Evolutionary conservation across 768 basidiomycete genomes (phyloP).

Genomic region (Tricholoma sp.): DNA sequence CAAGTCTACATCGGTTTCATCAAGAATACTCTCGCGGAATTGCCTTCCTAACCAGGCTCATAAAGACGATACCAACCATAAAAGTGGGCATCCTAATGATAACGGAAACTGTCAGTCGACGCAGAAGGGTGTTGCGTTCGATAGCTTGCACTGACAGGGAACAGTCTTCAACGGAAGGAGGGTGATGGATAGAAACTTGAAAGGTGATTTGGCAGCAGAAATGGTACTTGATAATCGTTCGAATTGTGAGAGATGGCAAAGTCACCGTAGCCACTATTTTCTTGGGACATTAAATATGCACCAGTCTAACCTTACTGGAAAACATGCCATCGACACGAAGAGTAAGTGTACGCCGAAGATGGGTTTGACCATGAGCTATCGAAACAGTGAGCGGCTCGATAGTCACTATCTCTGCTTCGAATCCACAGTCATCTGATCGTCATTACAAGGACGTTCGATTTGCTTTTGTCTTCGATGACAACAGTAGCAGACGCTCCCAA

Average conservation of each 20-base stretch:
- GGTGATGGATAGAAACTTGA: constrained; percentile 37
- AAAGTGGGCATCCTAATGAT: constrained; percentile 72
- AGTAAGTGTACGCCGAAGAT: constrained; percentile 8
- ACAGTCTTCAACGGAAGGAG: constrained; percentile 57
- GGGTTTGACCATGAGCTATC: constrained; percentile 30
- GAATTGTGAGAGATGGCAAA: constrained; percentile 56
- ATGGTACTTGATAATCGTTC: constrained; percentile 56
- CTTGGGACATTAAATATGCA: constrained; percentile 33
- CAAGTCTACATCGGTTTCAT: constrained; percentile 61
- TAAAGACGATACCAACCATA: constrained; percentile 72
- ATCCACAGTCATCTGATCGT: constrained; percentile 46
- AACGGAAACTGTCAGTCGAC: constrained; percentile 52
- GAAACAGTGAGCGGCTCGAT: constrained; percentile 1
- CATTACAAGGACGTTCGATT: constrained; percentile 29
- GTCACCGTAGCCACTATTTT: constrained; percentile 43
- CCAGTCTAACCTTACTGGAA: constrained; percentile 38
- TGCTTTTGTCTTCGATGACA: constrained; percentile 29
- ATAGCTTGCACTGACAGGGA: constrained; percentile 50
- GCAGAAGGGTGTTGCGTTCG: constrained; percentile 52
- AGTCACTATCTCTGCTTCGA: constrained; percentile 33
- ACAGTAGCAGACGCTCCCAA: constrained; percentile 54
- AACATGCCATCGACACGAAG: constrained; percentile 62
- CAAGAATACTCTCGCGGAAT: constrained; percentile 44
- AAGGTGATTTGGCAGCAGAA: constrained; percentile 37
- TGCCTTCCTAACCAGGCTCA: constrained; percentile 54